Base-by-base conservation (phyloP, 1,139 yeast species). In the Starmera stellimalicola region DNA sequence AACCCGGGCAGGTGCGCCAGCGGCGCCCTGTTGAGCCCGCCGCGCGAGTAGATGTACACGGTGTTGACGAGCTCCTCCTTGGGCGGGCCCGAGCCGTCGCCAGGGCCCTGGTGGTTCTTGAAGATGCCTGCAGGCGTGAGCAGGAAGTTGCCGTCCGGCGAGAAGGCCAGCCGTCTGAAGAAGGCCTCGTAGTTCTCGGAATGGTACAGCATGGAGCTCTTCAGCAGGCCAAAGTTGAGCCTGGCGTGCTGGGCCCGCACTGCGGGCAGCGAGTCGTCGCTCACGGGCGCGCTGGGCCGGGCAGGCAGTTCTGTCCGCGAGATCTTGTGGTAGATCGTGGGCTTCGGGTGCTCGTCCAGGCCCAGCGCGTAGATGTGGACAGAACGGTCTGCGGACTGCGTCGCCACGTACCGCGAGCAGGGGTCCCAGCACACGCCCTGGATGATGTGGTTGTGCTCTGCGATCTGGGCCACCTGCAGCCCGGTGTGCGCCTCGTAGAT, bases 361-460 rank as follows among this genome's bases (percentile, higher is more conserved):
- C 33, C 28, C 31, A 73, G 50, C 16, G 63, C 56, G 49, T 82
- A 83, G 6, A 91, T 62, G 42, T 76, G 77, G 14, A 88, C 78
- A 2, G 87, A 69, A 38, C 95, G 62, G 56, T 93, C 98, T 4
- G 95, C 94, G 17, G 93, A 77, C 52, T 88, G 96, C 6, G 95
- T 82, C 1, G 88, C 85, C 15, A 91, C 57, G 47, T 58, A 85
- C 47, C 79, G 75, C 38, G 79, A 76, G 37, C 63, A 51, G 3
- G 98, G 98, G 54, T 91, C 98, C 97, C 97, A 91, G 0, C 80
- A 68, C 4, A 91, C 91, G 3, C 99, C 99, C 56, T 91, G 99
- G 3, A 91, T 93, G 49, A 84, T 88, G 52, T 88, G 96, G 26
- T 63, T 62, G 54, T 91, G 97, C 43, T 83, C 85, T 3, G 75